phyloP scores from a whole-genome alignment of 2,329 filamentous ascomycete species.

The Ascocoryne sarcoides region DNA sequence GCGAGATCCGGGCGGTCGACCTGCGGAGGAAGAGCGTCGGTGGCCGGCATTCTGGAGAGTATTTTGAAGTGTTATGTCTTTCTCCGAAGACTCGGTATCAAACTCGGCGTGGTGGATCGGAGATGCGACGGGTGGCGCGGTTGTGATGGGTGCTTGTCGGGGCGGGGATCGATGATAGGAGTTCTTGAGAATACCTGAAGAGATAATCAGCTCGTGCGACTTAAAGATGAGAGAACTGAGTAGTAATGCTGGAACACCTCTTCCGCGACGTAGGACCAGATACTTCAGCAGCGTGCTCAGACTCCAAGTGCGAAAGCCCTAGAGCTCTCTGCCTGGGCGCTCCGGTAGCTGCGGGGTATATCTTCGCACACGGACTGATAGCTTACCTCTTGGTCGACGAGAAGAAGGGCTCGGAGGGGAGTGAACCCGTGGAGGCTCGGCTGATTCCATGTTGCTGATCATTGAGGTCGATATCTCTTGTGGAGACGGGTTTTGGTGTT shows the following conservation, averaged over 20 bases:
- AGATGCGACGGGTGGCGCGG: slow-evolving; percentile 31
- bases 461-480: slow-evolving; percentile 4
- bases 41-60: slow-evolving; percentile 90
- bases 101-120: slow-evolving; percentile 24
- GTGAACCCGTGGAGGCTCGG: slow-evolving; percentile 21
- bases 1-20: slow-evolving; percentile 40
- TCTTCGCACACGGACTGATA: not conserved
- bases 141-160: slow-evolving; percentile 32
- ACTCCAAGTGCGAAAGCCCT: no score
- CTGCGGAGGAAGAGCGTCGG: slow-evolving; percentile 74
- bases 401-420: slow-evolving; percentile 26
- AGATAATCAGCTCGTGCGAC: slow-evolving; percentile 4
- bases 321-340: no score
- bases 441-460: slow-evolving; percentile 18
- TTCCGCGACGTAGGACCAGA: no score
- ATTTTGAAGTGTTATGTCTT: slow-evolving; percentile 89
- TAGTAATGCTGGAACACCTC: no score
- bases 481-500: slow-evolving; percentile 1
- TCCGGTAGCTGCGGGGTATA: not conserved
- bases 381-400: slow-evolving; percentile 31
- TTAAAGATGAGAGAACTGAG: slow-evolving; percentile 2
- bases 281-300: no score
- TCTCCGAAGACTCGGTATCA: slow-evolving; percentile 47
- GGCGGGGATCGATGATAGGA: slow-evolving; percentile 55
- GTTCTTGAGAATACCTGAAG: slow-evolving; percentile 86